phyloP scores from a whole-genome alignment of 2,329 filamentous ascomycete genomes.

The Penicillium concentricum region DNA sequence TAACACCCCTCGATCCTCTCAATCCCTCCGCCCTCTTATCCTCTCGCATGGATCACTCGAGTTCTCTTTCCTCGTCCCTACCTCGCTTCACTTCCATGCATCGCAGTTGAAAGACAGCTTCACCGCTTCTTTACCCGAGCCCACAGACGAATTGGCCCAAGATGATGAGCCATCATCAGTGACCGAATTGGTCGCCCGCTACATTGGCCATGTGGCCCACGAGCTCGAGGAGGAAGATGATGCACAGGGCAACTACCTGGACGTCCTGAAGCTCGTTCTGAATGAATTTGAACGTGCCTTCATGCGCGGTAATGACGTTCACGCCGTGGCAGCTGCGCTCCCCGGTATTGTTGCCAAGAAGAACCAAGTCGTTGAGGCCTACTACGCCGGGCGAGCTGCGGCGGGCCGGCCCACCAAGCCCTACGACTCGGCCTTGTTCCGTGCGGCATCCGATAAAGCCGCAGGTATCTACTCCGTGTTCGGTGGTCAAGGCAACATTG shows the following conservation, averaged over 20 bases:
- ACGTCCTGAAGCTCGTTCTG: constrained; percentile 86
- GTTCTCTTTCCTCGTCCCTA: constrained; percentile 92
- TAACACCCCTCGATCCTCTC: constrained; percentile 90
- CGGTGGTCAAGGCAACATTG: constrained; percentile 96
- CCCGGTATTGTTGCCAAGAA: constrained; percentile 94
- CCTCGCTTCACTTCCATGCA: constrained; percentile 92
- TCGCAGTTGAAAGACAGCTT: constrained; percentile 92
- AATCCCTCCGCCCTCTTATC: constrained; percentile 86
- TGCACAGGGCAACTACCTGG: constrained; percentile 80
- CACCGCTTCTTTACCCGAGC: constrained; percentile 75
- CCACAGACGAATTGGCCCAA: constrained; percentile 94
- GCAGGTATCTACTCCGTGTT: constrained; percentile 92
- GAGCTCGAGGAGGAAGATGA: constrained; percentile 94
- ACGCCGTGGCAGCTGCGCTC: constrained; percentile 79
- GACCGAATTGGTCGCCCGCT: constrained; percentile 86
- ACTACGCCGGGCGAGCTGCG: constrained; percentile 85
- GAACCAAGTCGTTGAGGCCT: constrained; percentile 81
- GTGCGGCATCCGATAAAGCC: constrained; percentile 79
- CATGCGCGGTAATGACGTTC: constrained; percentile 92
- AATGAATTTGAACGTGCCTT: constrained; percentile 97
- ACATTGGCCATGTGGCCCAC: constrained; percentile 82
- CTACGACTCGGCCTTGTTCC: constrained; percentile 88
- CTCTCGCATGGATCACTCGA: constrained; percentile 93
- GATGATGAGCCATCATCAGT: constrained; percentile 99
- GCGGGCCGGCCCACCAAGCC: constrained; percentile 82